Conservation (phyloP, 495 filamentous ascomycete genomes). For the Hypoxylon lienhwacheense region DNA sequence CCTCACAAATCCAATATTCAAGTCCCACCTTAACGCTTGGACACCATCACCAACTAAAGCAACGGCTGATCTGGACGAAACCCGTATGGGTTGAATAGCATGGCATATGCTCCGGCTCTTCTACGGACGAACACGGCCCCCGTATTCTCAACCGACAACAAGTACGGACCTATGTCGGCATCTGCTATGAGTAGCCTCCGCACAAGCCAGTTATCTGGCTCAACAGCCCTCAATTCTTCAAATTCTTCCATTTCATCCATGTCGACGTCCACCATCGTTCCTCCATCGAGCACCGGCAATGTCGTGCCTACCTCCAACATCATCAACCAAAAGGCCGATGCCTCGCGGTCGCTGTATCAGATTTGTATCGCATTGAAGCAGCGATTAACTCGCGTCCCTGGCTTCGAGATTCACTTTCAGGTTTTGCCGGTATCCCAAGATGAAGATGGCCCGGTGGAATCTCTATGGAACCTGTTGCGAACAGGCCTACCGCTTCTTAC, state of each 20-base stretch:
- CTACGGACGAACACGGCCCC: conserved; percentile 57
- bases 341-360: conserved; percentile 86
- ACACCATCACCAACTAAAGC: conserved; percentile 10
- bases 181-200: conserved; percentile 51
- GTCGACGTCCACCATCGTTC: conserved; percentile 44
- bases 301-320: conserved; percentile 81
- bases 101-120: conserved; percentile 54
- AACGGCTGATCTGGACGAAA: conserved; percentile 4
- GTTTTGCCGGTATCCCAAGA: conserved; percentile 50
- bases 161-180: conserved; percentile 42
- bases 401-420: conserved; percentile 70
- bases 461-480: conserved; percentile 86
- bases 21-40: conserved; percentile 6
- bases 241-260: conserved; percentile 55
- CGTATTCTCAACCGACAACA: conserved; percentile 46
- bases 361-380: conserved; percentile 83
- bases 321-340: conserved; percentile 90
- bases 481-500: conserved; percentile 82
- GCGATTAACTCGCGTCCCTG: conserved; percentile 78
- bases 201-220: conserved; percentile 57
- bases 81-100: conserved; percentile 49
- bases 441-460: conserved; percentile 79
- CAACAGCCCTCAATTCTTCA: conserved; percentile 51
- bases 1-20: conserved; percentile 4
- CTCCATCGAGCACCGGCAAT: conserved; percentile 55